Percentiles rank a stretch among this genome's conserved stretches.
Conservation (phyloP, 2,329 filamentous ascomycete genomes). For the Fusarium goolgardi region DNA sequence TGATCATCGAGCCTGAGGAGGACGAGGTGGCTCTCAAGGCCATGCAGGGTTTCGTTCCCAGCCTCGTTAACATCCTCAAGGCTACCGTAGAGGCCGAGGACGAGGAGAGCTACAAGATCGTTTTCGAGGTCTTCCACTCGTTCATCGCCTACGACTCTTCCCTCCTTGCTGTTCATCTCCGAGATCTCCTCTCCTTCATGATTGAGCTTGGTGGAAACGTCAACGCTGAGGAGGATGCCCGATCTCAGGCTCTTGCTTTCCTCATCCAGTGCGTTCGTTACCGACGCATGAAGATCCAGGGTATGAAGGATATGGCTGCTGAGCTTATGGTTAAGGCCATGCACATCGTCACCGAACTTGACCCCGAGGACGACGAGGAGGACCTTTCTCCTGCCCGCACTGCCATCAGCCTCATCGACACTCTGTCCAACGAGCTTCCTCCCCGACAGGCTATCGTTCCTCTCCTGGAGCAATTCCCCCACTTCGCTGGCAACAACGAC, state of each 20-base stretch:
- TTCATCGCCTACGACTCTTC: conserved; percentile 90
- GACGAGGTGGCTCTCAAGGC: conserved; percentile 77
- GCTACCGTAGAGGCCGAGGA: conserved; percentile 81
- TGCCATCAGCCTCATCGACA: conserved; percentile 87
- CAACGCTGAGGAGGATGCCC: conserved; percentile 82
- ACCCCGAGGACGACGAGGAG: conserved; percentile 80
- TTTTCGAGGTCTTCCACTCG: conserved; percentile 97
- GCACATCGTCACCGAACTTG: conserved; percentile 89
- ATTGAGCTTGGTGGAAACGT: conserved; percentile 84
- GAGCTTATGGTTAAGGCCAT: conserved; percentile 89
- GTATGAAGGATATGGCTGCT: conserved; percentile 83
- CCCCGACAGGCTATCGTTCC: conserved; percentile 95
- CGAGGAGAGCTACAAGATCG: conserved; percentile 88
- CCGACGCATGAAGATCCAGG: conserved; percentile 95
- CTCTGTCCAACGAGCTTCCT: conserved; percentile 87
- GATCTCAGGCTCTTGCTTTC: conserved; percentile 92
- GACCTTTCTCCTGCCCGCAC: conserved; percentile 84
- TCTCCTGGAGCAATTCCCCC: conserved; percentile 85
- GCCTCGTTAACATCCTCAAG: conserved; percentile 92
- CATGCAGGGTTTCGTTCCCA: conserved; percentile 83
- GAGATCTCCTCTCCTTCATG: conserved; percentile 93
- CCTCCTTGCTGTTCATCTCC: conserved; percentile 85
- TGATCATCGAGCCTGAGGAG: conserved; percentile 89
- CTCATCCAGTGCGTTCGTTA: conserved; percentile 92
- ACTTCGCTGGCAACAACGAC: conserved; percentile 79